A percentile compares a stretch with the other conserved stretches of the same genome.
phyloP scores from a whole-genome alignment of 164 flowering plant species.

The Warburgia ugandensis region DNA sequence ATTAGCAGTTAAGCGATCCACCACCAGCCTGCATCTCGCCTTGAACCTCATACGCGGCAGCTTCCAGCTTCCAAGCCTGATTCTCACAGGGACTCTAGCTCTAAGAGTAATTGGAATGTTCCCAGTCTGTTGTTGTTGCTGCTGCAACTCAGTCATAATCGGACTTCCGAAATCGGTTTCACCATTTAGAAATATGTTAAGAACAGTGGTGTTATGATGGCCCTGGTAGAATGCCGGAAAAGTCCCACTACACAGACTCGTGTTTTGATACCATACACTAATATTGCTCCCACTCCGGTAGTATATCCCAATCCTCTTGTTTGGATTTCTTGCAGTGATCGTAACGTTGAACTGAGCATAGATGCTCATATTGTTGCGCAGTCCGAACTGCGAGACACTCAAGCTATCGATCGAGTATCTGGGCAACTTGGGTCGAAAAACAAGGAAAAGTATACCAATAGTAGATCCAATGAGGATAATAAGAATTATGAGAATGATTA shows the following conservation, averaged over 20 bases:
- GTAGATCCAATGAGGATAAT: conserved; percentile 33
- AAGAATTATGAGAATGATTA: conserved; percentile 36
- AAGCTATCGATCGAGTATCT: conserved; percentile 55
- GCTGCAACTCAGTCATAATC: conserved; percentile 25
- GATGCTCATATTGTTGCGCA: conserved; percentile 35
- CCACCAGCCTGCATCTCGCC: conserved; percentile 52
- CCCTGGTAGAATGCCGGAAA: conserved; percentile 87
- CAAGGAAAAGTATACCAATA: conserved; percentile 44
- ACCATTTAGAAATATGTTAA: conserved; percentile 45
- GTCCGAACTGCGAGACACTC: conserved; percentile 35
- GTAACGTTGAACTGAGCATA: conserved; percentile 55
- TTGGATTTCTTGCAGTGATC: conserved; percentile 70
- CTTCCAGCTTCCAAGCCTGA: conserved; percentile 71
- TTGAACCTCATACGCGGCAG: conserved; percentile 50
- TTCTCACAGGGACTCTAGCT: conserved; percentile 59
- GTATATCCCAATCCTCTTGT: conserved; percentile 78
- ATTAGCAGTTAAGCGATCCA: conserved; percentile 37
- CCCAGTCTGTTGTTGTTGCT: conserved; percentile 52
- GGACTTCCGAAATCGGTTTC: conserved; percentile 33
- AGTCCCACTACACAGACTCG: conserved; percentile 48
- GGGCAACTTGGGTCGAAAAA: conserved; percentile 71
- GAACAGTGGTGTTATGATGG: conserved; percentile 63
- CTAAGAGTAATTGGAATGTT: conserved; percentile 47
- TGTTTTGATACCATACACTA: conserved; percentile 43
- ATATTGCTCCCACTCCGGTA: conserved; percentile 57